Base-by-base conservation (phyloP, 1,284 basidiomycete genomes). In the Ustilago esculenta region DNA sequence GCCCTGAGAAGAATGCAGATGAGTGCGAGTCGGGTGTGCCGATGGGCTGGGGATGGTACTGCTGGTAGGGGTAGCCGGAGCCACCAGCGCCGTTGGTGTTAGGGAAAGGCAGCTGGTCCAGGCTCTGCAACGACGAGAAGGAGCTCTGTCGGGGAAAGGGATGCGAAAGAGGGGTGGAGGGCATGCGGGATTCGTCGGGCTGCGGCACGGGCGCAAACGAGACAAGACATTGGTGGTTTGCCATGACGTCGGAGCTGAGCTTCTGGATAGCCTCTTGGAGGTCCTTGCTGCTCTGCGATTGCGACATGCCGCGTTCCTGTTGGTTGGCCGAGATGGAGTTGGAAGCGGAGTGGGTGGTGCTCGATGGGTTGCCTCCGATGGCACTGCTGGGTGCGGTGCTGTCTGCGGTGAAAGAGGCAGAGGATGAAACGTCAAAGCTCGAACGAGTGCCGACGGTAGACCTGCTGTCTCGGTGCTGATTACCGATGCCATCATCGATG, bases 181-280 rank as follows among this genome's bases (percentile, higher is more conserved):
- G 50, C 29, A 56, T 40, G 30, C 52, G 49, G n/a, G 58, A 48
- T 30, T 74, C 75, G 24, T 66, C 65, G 12, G 44, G 40, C 48
- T 63, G 59, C 11, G 54, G 54, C 15, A 72, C 70, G 2, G 73
- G 60, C n/a, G 70, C 61, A 41, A 73, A 74, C 11, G 66, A 58
- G 18, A 80, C 72, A 3, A 76, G 57, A 39, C 75, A 78, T n/a
- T 77, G 76, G 40, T 79, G 75, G 7, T 52, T 63, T 33, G 56
- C 53, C 78, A 80, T 80, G 40, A 72, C 71, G 30, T 78, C 72
- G 20, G 53, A 47, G 44, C 67, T 71, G 35, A 80, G 73, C 34
- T 61, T 61, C 35, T 69, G 65, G 17, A 77, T 73, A 1, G 75
- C 56, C 18, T 77, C 68, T 24, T 49, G 55, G 5, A 76, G 56